These are phyloP conservation scores for Lycium ferocissimum DNA, from an alignment of 257 asterid species.

Conservation along the genomic window DNA sequence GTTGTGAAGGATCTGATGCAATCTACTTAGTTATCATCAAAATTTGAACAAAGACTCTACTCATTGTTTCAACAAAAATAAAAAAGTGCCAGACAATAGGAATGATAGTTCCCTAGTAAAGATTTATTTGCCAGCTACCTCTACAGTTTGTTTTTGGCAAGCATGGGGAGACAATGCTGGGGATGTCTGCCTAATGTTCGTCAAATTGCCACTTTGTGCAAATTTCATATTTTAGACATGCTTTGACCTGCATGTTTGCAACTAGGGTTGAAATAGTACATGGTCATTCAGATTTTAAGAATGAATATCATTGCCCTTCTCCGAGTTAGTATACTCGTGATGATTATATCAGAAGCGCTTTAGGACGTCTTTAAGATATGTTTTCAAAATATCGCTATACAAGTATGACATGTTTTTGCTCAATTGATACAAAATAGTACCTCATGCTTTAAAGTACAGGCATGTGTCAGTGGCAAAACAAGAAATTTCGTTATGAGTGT, in stretches of 20 bases:
- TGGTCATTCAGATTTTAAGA: not conserved
- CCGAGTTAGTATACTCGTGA: not conserved
- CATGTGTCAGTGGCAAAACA: not conserved
- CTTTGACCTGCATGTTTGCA: not conserved
- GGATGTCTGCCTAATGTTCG: slow-evolving; percentile 4
- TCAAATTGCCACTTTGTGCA: not conserved
- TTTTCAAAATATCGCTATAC: not conserved
- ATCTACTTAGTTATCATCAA: not conserved
- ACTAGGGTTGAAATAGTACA: not conserved
- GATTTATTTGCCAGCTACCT: slow-evolving; percentile 10
- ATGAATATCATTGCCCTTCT: not conserved
- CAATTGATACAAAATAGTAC: not conserved
- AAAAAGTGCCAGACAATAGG: not conserved
- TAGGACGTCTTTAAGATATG: not conserved
- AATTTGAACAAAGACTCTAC: not conserved
- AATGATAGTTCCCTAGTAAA: slow-evolving; percentile 1
- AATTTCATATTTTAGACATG: not conserved
- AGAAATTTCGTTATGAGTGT: too few species aligned
- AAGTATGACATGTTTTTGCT: not conserved
- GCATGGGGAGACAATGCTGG: not conserved
- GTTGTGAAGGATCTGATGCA: not conserved
- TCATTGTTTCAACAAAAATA: too few species aligned
- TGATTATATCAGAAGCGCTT: not conserved
- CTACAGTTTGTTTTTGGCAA: not conserved
- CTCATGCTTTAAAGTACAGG: not conserved